Evolutionary conservation across 2,329 filamentous ascomycete genomes (phyloP), one percentile per base, ranked within the genome.

Genomic region (Thyridium curvatum): DNA sequence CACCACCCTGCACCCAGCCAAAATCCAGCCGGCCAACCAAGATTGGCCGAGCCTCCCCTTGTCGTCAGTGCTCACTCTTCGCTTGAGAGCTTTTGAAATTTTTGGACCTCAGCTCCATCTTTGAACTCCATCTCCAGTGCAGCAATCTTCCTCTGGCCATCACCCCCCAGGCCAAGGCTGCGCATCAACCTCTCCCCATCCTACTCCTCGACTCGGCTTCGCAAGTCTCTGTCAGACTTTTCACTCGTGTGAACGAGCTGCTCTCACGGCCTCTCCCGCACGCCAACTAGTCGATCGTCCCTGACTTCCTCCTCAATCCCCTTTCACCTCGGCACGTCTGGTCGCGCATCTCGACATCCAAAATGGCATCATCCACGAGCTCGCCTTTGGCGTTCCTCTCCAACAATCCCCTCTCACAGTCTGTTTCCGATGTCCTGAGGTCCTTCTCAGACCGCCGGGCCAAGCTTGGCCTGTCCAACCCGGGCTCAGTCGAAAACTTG

Each of bases 381-480:
- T 73, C 65, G 63, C 72, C 74, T 50, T 68, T 79, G 53, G 78
- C 79, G 55, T 77, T 88, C 52, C 60, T 95, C 50, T 72, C 77
- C 54, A 75, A 82, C 55, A 95, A 94, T 63, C 78, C 86, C 43
- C 65, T 93, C 54, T 71, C 80, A 40, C 71, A 72, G 49, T 72
- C 78, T 49, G 59, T 94, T 52, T 76, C 79, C 63, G 85, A 94
- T 73, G 82, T 80, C 64, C 84, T 93, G 68, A 77, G 73, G 54
- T 78, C 82, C 39, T 94, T 97, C 62, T 84, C 83, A 46, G 86
- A 93, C 54, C 81, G 86, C 68, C 84, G 93, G 72, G 85, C 82
- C 53, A 84, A 86, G 66, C 77, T 98, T 49, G 91, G 90, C 46
- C 74, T 98, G 52, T 76, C 83, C 51, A 97, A 97, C 67, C 93